These are phyloP conservation scores for Penicillium sp. DNA, from an alignment of 2,329 filamentous ascomycete genomes.

Conservation along the genomic window DNA sequence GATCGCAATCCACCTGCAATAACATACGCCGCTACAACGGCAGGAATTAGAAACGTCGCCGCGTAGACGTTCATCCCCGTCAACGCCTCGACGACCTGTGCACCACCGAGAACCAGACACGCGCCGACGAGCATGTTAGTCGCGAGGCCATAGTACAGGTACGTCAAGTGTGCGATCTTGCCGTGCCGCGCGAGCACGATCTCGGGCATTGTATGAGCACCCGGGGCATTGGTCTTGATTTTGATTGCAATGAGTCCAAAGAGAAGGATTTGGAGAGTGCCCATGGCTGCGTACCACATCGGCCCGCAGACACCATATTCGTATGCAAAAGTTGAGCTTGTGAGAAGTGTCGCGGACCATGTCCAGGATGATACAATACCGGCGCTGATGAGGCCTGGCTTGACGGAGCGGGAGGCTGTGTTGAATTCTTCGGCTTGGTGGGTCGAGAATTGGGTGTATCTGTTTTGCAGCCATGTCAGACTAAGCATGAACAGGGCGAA, in stretches of 20 bases:
- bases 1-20: slow-evolving; percentile 46
- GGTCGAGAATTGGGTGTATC: slow-evolving; percentile 37
- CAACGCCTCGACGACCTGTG: slow-evolving; percentile 45
- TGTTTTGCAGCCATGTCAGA: slow-evolving; percentile 49
- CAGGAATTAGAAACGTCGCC: slow-evolving; percentile 46
- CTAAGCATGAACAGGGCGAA: slow-evolving; percentile 50
- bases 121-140: slow-evolving; percentile 50
- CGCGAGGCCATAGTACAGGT: slow-evolving; percentile 46
- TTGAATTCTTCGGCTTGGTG: slow-evolving; percentile 54
- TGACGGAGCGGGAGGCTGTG: slow-evolving; percentile 46
- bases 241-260: slow-evolving; percentile 50
- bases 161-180: slow-evolving; percentile 43
- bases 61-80: slow-evolving; percentile 50
- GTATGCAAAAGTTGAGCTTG: slow-evolving; percentile 49
- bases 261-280: slow-evolving; percentile 47
- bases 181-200: slow-evolving; percentile 48
- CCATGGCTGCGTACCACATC: slow-evolving; percentile 50
- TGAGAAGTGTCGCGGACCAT: slow-evolving; percentile 52
- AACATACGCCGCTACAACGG: slow-evolving; percentile 47
- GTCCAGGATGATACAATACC: slow-evolving; percentile 57
- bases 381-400: slow-evolving; percentile 50
- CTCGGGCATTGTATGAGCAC: slow-evolving; percentile 50
- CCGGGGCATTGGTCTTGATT: slow-evolving; percentile 47
- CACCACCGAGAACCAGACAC: slow-evolving; percentile 45
- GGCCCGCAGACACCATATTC: slow-evolving; percentile 47